phyloP scores from a whole-genome alignment of 2,329 filamentous ascomycete genomes.

The Endoconidiophora polonica region DNA sequence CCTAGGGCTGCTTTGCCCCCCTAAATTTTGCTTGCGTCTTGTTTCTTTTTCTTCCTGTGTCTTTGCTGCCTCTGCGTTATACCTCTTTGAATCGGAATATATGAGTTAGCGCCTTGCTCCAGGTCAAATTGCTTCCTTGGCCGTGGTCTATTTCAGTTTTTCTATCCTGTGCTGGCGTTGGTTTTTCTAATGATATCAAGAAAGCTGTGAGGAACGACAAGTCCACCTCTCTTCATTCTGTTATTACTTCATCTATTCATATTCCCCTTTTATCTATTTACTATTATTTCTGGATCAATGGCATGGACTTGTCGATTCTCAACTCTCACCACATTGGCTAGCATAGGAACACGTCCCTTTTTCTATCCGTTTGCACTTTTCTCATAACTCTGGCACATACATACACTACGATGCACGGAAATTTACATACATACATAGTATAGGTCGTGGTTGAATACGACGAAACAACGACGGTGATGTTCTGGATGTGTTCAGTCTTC shows the following conservation, averaged over 20 bases:
- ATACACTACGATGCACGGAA: too few relatives aligned
- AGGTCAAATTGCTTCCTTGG: slow-evolving; percentile 9
- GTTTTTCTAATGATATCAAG: slow-evolving; percentile 11
- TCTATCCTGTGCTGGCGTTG: slow-evolving; percentile 13
- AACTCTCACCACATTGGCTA: background rate
- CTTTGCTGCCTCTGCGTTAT: slow-evolving; percentile 12
- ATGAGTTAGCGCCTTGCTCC: slow-evolving; percentile 6
- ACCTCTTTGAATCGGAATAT: slow-evolving; percentile 13
- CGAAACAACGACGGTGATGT: too few relatives aligned
- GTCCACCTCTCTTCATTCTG: slow-evolving; percentile 6
- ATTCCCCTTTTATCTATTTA: slow-evolving; percentile 9
- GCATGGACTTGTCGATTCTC: slow-evolving; percentile 5
- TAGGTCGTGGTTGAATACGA: too few relatives aligned
- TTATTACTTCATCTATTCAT: slow-evolving; percentile 14
- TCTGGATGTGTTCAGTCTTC: too few relatives aligned
- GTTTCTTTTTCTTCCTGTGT: slow-evolving; percentile 17
- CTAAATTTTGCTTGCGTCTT: slow-evolving; percentile 27
- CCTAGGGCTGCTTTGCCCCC: slow-evolving; percentile 1
- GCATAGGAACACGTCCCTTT: slow-evolving; percentile 1
- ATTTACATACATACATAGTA: too few relatives aligned
- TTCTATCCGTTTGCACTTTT: background rate
- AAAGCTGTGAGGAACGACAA: slow-evolving; percentile 6
- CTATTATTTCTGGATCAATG: slow-evolving; percentile 7
- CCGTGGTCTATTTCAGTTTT: background rate
- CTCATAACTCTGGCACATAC: too few relatives aligned